A percentile compares a stretch with the other conserved stretches of the same genome.
Evolutionary conservation across 768 basidiomycete species (phyloP).

Genomic region (Lepiota brunneoincarnata): DNA sequence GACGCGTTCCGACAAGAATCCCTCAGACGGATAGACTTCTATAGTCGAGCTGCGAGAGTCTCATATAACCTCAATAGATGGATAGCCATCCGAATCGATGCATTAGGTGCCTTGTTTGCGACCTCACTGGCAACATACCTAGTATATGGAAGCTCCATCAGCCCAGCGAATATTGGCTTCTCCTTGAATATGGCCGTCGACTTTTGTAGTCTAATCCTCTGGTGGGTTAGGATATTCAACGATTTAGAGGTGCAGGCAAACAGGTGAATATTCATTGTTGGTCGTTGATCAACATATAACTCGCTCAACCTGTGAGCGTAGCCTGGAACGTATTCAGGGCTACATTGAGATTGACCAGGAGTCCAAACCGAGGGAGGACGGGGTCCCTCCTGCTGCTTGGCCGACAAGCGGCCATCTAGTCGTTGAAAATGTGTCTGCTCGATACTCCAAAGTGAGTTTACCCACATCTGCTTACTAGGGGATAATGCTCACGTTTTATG

Average conservation of each 20-base stretch:
- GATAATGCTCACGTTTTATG: background rate
- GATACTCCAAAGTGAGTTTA: constrained; percentile 36
- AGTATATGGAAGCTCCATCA: constrained; percentile 31
- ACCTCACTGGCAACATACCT: constrained; percentile 55
- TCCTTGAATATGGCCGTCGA: constrained; percentile 57
- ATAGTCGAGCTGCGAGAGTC: constrained; percentile 39
- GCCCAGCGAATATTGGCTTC: constrained; percentile 48
- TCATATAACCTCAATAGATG: constrained; percentile 55
- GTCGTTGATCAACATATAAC: background rate
- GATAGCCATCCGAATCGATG: constrained; percentile 52
- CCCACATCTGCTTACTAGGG: background rate
- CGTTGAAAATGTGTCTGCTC: constrained; percentile 50
- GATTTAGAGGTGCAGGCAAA: constrained; percentile 45
- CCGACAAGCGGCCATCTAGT: constrained; percentile 50
- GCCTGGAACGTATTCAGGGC: constrained; percentile 17
- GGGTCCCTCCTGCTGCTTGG: constrained; percentile 55
- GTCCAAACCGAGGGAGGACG: constrained; percentile 10
- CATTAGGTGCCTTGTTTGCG: constrained; percentile 55
- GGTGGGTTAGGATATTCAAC: constrained; percentile 42
- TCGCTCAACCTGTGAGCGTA: background rate
- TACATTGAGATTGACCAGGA: constrained; percentile 18
- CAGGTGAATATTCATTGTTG: constrained; percentile 25
- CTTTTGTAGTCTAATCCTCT: constrained; percentile 58
- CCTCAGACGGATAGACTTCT: constrained; percentile 52
- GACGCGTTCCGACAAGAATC: constrained; percentile 45